phyloP scores from a whole-genome alignment of 805 yeast genomes.

The Lachancea fermentati region DNA sequence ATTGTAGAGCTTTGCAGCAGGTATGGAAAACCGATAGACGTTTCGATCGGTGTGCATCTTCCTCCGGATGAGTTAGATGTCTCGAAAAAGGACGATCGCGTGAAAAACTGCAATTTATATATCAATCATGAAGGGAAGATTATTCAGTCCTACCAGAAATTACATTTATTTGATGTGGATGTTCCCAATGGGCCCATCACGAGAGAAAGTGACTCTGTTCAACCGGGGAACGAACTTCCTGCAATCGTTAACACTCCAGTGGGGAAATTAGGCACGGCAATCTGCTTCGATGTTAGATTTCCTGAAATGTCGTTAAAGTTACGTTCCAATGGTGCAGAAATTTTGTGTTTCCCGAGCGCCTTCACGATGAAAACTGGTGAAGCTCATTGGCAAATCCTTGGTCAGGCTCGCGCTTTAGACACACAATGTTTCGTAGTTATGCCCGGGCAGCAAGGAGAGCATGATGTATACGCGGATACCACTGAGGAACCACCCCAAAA shows the following conservation, averaged over 20 bases:
- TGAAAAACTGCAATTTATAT: conserved; percentile 71
- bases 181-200: conserved; percentile 74
- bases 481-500: conserved; percentile 10
- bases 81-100: conserved; percentile 36
- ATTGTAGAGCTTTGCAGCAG: conserved; percentile 36
- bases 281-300: conserved; percentile 84
- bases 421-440: conserved; percentile 80
- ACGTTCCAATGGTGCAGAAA: conserved; percentile 64
- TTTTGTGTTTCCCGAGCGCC: conserved; percentile 83
- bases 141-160: conserved; percentile 66
- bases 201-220: conserved; percentile 72
- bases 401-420: conserved; percentile 80
- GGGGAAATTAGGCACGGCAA: conserved; percentile 64
- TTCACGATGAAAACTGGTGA: conserved; percentile 89
- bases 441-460: conserved; percentile 86
- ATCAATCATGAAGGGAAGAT: conserved; percentile 60
- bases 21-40: conserved; percentile 44
- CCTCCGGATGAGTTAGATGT: conserved; percentile 41
- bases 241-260: conserved; percentile 53
- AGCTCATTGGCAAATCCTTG: conserved; percentile 83
- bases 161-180: conserved; percentile 87
- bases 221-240: conserved; percentile 58
- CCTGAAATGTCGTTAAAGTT: conserved; percentile 71
- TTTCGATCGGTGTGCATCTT: conserved; percentile 87
- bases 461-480: conserved; percentile 44